A percentile compares a stretch with the other conserved stretches of the same genome.
phyloP scores from a whole-genome alignment of 2,329 filamentous ascomycete species.

The Colletotrichum theobromicola region DNA sequence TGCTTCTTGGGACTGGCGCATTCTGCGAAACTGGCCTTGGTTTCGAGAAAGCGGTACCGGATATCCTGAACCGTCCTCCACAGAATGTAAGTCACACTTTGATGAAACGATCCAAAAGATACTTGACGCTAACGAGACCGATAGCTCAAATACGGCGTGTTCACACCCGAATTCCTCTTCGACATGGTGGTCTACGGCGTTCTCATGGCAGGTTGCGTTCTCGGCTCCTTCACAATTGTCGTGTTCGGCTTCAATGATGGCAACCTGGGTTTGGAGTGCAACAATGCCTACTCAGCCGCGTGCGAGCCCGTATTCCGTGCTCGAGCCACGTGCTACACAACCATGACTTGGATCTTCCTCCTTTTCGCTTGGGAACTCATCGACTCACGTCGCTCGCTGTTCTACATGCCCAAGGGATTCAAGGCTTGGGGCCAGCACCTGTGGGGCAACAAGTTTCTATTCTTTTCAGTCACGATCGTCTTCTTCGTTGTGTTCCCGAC shows the following conservation, averaged over 20 bases:
- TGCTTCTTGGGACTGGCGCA: slow-evolving; percentile 80
- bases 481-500: slow-evolving; percentile 55
- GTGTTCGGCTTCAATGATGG: slow-evolving; percentile 64
- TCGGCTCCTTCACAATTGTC: slow-evolving; percentile 67
- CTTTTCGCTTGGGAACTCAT: slow-evolving; percentile 84
- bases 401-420: slow-evolving; percentile 71
- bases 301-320: slow-evolving; percentile 74
- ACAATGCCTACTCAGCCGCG: slow-evolving; percentile 55
- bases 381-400: slow-evolving; percentile 74
- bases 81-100: slow-evolving; percentile 38
- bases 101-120: background rate
- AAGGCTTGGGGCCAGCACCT: slow-evolving; percentile 72
- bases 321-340: slow-evolving; percentile 75
- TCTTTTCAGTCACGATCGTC: slow-evolving; percentile 63
- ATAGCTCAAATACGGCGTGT: slow-evolving; percentile 64
- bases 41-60: slow-evolving; percentile 72
- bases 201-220: slow-evolving; percentile 70
- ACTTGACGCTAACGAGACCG: background rate
- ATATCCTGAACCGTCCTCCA: slow-evolving; percentile 72
- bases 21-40: slow-evolving; percentile 80
- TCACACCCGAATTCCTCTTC: slow-evolving; percentile 68
- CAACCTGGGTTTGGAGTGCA: slow-evolving; percentile 64
- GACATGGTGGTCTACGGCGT: slow-evolving; percentile 73
- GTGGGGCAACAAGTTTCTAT: slow-evolving; percentile 76
- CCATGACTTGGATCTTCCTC: slow-evolving; percentile 77